phyloP scores from a whole-genome alignment of 345 rosid genomes.

The Noccaea bulbosa region DNA sequence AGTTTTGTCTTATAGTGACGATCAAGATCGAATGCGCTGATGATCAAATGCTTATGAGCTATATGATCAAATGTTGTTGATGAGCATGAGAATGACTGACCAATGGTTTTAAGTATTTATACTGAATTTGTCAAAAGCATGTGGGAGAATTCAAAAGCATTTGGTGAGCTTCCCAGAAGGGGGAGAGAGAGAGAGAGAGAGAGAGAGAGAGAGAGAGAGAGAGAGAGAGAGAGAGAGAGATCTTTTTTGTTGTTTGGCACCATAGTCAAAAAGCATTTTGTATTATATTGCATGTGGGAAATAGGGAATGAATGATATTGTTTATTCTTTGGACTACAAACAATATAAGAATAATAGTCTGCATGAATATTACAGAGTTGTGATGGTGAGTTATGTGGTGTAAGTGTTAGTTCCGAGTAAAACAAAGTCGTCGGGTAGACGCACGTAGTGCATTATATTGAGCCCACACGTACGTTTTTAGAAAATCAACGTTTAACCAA shows the following conservation, averaged over 20 bases:
- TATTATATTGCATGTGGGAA: conserved; percentile 17
- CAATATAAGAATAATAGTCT: not conserved
- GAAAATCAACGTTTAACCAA: conserved; percentile 32
- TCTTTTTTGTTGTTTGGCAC: conserved; percentile 22
- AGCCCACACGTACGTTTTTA: conserved; percentile 34
- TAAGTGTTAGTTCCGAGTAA: conserved; percentile 24
- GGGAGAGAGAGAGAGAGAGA: conserved; percentile 4
- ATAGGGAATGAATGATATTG: conserved; percentile 19
- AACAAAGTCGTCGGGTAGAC: conserved; percentile 31
- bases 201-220: not conserved
- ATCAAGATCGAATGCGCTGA: conserved; percentile 2
- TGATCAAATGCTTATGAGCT: conserved; percentile 7
- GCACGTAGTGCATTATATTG: conserved; percentile 20
- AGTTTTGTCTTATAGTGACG: conserved; percentile 10
- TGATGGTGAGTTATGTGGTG: conserved; percentile 31
- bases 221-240: not conserved
- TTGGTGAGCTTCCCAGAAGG: conserved; percentile 36
- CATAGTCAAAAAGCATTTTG: conserved; percentile 36
- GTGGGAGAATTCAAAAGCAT: conserved; percentile 43
- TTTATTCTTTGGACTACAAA: conserved; percentile 8
- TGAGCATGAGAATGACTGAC: conserved; percentile 33
- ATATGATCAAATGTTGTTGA: conserved; percentile 10
- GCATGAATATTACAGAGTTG: conserved; percentile 6
- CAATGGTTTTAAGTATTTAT: conserved; percentile 37
- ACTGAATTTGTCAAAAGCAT: conserved; percentile 30